These are phyloP conservation scores for Colletotrichum viniferum DNA, from an alignment of 2,329 filamentous ascomycete species.

Conservation along the genomic window DNA sequence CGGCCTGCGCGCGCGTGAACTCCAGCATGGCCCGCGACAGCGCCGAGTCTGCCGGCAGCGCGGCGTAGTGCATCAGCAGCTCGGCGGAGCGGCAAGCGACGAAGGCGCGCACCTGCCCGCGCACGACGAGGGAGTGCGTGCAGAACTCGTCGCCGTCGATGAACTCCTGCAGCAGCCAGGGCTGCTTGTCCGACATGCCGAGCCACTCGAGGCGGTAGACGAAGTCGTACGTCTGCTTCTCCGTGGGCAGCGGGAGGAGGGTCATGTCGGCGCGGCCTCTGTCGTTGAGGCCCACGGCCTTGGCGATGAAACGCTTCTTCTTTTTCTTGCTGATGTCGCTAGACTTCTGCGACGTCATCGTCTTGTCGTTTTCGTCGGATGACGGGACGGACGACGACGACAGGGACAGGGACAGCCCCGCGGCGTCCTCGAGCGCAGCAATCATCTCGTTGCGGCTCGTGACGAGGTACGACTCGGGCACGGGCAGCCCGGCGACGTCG, in stretches of 20 bases:
- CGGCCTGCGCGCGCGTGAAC: constrained; percentile 66
- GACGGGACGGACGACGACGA: background rate
- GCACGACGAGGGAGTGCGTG: constrained; percentile 72
- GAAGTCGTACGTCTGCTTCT: constrained; percentile 57
- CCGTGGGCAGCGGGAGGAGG: constrained; percentile 60
- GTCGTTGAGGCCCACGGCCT: constrained; percentile 68
- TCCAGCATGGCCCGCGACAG: constrained; percentile 64
- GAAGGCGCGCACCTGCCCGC: constrained; percentile 68
- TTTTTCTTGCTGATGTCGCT: background rate
- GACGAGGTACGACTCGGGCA: constrained; percentile 59
- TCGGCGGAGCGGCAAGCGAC: constrained; percentile 68
- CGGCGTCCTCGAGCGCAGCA: constrained; percentile 48
- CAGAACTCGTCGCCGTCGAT: constrained; percentile 68
- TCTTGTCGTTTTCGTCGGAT: background rate
- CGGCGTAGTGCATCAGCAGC: constrained; percentile 69
- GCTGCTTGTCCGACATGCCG: constrained; percentile 53
- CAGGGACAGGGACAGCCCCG: background rate
- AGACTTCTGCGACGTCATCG: background rate
- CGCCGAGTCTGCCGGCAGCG: constrained; percentile 57
- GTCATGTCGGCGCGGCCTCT: constrained; percentile 65
- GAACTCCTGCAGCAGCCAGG: constrained; percentile 74
- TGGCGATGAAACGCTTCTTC: constrained; percentile 64
- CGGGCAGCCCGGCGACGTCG: constrained; percentile 52
- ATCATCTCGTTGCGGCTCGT: constrained; percentile 57
- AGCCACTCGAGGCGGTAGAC: constrained; percentile 52